Evolutionary conservation across 208 protist genomes (phyloP).

Genomic region (Trypanosoma congolense): DNA sequence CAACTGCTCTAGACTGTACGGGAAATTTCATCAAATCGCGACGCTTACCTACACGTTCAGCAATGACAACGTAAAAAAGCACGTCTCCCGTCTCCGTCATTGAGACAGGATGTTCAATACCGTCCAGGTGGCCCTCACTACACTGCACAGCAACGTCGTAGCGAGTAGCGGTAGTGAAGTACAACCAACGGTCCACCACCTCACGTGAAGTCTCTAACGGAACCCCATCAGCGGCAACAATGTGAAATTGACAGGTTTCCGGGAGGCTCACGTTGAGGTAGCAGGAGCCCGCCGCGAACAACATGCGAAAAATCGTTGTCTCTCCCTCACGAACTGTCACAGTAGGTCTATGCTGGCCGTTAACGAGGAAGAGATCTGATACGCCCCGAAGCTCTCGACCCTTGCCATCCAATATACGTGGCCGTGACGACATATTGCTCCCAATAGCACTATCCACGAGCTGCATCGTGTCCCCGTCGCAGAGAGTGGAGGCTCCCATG

Average conservation of each 20-base stretch:
- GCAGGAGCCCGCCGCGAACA: conserved; percentile 72
- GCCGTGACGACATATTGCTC: conserved; percentile 43
- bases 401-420: conserved; percentile 35
- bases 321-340: conserved; percentile 33
- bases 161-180: conserved; percentile 78
- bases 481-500: conserved; percentile 32
- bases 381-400: conserved; percentile 34
- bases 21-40: conserved; percentile 31
- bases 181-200: conserved; percentile 46
- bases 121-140: conserved; percentile 10
- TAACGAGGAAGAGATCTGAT: conserved; percentile 79
- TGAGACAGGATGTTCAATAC: conserved; percentile 40
- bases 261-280: conserved; percentile 71
- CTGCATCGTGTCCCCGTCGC: conserved; percentile 55
- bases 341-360: conserved; percentile 72
- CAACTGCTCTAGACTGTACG: conserved; percentile 30
- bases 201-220: conserved; percentile 39
- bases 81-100: conserved; percentile 25
- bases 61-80: conserved; percentile 48
- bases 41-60: conserved; percentile 2
- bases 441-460: conserved; percentile 40
- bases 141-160: conserved; percentile 52
- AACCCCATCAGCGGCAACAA: conserved; percentile 67
- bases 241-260: conserved; percentile 46
- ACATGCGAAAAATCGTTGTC: conserved; percentile 58